Evolutionary conservation across 768 basidiomycete species (phyloP).

Genomic region (Kwoniella europaea): DNA sequence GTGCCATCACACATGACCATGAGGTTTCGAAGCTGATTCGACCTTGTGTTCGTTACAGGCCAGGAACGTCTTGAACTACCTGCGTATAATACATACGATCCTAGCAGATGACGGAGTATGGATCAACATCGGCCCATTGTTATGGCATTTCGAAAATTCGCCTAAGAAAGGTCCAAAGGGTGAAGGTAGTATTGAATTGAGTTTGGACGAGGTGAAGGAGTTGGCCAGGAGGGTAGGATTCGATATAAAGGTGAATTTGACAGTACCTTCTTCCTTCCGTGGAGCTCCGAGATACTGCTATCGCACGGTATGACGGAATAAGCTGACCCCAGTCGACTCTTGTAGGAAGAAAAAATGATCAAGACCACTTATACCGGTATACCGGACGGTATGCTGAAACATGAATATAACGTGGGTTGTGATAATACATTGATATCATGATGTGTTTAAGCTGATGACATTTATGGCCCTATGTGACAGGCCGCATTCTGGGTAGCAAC

Average conservation of each 20-base stretch:
- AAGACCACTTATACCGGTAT: slow-evolving; percentile 87
- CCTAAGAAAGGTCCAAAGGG: slow-evolving; percentile 60
- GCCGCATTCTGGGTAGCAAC: slow-evolving; percentile 75
- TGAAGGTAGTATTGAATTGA: slow-evolving; percentile 83
- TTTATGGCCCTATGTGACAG: not conserved
- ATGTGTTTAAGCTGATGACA: not conserved
- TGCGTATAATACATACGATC: slow-evolving; percentile 81
- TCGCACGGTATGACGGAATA: not conserved
- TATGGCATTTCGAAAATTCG: slow-evolving; percentile 99
- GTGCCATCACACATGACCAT: not conserved
- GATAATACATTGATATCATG: not conserved
- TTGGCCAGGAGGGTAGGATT: slow-evolving; percentile 79
- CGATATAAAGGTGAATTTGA: slow-evolving; percentile 69
- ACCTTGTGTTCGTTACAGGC: slow-evolving; percentile 63
- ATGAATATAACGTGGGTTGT: slow-evolving; percentile 70
- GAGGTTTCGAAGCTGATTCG: not conserved
- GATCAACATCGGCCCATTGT: slow-evolving; percentile 88
- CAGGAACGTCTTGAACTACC: slow-evolving; percentile 87
- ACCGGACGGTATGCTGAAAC: slow-evolving; percentile 76
- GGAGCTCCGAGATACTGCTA: not conserved
- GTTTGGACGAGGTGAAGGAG: slow-evolving; percentile 82
- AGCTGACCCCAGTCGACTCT: not conserved
- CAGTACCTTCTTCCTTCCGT: not conserved
- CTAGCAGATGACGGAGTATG: slow-evolving; percentile 85
- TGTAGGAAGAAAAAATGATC: slow-evolving; percentile 77